Conservation (phyloP, 116 monocot genomes). For the Trichopus zeylanicus region DNA sequence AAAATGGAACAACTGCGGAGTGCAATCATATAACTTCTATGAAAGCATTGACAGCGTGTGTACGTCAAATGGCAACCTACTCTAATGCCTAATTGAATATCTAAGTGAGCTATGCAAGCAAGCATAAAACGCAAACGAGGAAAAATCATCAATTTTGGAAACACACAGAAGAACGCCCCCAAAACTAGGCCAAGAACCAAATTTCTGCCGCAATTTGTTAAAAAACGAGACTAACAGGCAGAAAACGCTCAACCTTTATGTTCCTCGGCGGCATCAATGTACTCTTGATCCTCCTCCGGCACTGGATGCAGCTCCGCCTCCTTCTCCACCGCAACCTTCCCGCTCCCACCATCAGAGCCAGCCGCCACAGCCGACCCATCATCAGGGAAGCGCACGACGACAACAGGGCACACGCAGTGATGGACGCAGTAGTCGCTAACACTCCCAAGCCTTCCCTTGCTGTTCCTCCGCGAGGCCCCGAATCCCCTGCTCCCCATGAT, state of each 20-base stretch:
- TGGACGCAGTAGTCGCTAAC: slow-evolving; percentile 86
- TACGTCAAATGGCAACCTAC: not conserved
- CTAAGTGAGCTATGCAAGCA: not conserved
- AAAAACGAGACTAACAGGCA: not conserved
- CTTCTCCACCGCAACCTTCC: slow-evolving; percentile 1
- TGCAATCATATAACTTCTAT: too few species aligned
- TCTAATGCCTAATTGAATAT: too few species aligned
- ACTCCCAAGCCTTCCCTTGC: slow-evolving; percentile 64
- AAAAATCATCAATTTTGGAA: not conserved
- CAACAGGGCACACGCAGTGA: slow-evolving; percentile 76
- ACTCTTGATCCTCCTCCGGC: slow-evolving; percentile 43
- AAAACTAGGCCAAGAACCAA: not conserved
- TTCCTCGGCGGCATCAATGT: slow-evolving; percentile 32
- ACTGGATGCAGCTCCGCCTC: slow-evolving; percentile 29
- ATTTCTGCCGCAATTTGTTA: not conserved
- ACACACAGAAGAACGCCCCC: not conserved
- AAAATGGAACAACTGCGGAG: too few species aligned
- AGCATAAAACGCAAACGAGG: not conserved
- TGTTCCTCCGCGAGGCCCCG: slow-evolving; percentile 39
- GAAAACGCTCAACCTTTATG: slow-evolving; percentile 6
- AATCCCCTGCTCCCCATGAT: slow-evolving; percentile 87
- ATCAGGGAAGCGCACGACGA: slow-evolving; percentile 60
- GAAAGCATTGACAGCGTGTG: too few species aligned
- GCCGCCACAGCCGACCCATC: slow-evolving; percentile 4
- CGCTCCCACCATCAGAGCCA: not conserved